Percentiles rank a stretch among this genome's conserved stretches.
Conservation (phyloP, 2,329 filamentous ascomycete species). For the Cryoendolithus antarcticus region DNA sequence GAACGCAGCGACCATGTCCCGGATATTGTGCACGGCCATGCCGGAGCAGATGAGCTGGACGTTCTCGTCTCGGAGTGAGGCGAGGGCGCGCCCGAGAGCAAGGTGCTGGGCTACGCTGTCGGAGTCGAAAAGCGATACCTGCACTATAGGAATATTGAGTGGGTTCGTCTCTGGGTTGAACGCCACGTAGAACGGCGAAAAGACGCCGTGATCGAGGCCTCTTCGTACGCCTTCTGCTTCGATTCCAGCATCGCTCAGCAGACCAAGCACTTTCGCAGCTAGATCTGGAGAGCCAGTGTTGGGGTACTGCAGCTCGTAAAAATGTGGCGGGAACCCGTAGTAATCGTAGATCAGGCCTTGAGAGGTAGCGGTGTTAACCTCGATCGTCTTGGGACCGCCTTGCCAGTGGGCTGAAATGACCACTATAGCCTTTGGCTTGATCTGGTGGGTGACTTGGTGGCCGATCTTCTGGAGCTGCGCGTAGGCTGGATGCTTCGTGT, state of each 20-base stretch:
- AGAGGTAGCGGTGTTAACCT: constrained; percentile 54
- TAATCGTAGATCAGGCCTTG: constrained; percentile 62
- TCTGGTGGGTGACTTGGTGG: constrained; percentile 54
- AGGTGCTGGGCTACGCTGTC: constrained; percentile 57
- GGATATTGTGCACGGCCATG: constrained; percentile 47
- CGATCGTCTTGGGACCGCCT: constrained; percentile 41
- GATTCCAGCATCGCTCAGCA: constrained; percentile 47
- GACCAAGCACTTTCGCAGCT: constrained; percentile 44
- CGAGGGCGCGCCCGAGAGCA: constrained; percentile 52
- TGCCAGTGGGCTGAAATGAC: constrained; percentile 74
- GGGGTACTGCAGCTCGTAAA: constrained; percentile 55
- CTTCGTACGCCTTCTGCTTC: constrained; percentile 46
- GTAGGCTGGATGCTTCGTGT: constrained; percentile 57
- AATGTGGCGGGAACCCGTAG: constrained; percentile 58
- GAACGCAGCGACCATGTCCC: constrained; percentile 14
- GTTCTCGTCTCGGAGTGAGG: constrained; percentile 52
- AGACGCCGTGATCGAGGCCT: constrained; percentile 65
- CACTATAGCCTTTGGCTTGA: constrained; percentile 60
- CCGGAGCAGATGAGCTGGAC: constrained; percentile 59
- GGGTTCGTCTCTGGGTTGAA: constrained; percentile 27
- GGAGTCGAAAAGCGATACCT: constrained; percentile 55
- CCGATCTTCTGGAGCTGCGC: constrained; percentile 52
- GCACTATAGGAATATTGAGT: constrained; percentile 48
- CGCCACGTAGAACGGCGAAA: constrained; percentile 54
- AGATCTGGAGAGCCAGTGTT: constrained; percentile 49